A percentile compares a stretch with the other conserved stretches of the same genome.
Conservation (phyloP, 2,329 filamentous ascomycete species). For the Hymenotorrendiella dingleyae region DNA sequence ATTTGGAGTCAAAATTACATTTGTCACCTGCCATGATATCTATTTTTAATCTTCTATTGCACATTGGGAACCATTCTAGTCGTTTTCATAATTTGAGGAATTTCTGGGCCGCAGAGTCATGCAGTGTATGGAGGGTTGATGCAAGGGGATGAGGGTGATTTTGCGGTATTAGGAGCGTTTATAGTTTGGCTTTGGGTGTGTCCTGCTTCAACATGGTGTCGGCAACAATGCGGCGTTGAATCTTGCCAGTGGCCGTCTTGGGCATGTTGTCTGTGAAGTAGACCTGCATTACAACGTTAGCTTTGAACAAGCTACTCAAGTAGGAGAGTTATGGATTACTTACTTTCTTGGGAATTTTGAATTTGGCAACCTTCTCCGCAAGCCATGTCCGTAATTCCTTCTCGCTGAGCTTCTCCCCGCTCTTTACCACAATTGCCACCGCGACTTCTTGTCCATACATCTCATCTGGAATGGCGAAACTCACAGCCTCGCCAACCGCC, state of each 20-base stretch:
- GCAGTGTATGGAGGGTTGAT: too few species aligned
- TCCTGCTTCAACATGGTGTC: constrained; percentile 76
- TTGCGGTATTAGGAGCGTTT: too few species aligned
- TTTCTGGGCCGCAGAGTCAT: too few species aligned
- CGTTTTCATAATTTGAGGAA: too few species aligned
- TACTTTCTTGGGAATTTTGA: constrained; percentile 81
- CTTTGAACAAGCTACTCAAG: too few species aligned
- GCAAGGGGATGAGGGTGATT: too few species aligned
- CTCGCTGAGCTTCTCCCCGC: constrained; percentile 48
- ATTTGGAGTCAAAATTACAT: too few species aligned
- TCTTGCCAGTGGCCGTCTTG: constrained; percentile 88
- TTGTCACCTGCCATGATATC: too few species aligned
- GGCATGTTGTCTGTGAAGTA: constrained; percentile 82
- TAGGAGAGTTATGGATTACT: too few species aligned
- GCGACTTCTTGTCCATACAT: constrained; percentile 79
- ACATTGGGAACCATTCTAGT: too few species aligned
- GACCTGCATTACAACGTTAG: too few species aligned
- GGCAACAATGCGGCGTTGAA: constrained; percentile 79
- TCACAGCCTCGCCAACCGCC: constrained; percentile 70
- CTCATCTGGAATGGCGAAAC: constrained; percentile 76
- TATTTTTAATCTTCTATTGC: too few species aligned
- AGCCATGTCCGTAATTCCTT: constrained; percentile 65
- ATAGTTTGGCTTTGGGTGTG: constrained; percentile 48
- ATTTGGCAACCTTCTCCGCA: constrained; percentile 65
- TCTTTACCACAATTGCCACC: constrained; percentile 69